Conservation (phyloP, 2,329 filamentous ascomycete genomes). For the Microcyclospora tardicrescens region DNA sequence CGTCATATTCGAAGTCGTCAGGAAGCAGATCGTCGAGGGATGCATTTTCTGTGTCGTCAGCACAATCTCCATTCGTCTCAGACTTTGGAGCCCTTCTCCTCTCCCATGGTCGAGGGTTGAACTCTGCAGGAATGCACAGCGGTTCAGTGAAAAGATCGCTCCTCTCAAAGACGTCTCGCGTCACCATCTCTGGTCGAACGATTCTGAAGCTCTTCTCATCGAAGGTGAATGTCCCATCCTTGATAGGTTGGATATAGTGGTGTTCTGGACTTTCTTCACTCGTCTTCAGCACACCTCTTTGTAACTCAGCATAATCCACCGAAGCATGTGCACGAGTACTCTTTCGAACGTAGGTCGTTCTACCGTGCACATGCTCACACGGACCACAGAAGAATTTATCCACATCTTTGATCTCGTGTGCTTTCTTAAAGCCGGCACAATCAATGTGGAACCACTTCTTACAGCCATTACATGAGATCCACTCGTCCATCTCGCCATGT, state of each 20-base stretch:
- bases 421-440: slow-evolving; percentile 53
- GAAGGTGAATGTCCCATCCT: slow-evolving; percentile 50
- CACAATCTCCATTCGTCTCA: not conserved
- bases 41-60: slow-evolving; percentile 14
- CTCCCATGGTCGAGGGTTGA: slow-evolving; percentile 42
- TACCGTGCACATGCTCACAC: slow-evolving; percentile 47
- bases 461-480: slow-evolving; percentile 57
- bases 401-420: slow-evolving; percentile 50
- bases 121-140: slow-evolving; percentile 50
- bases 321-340: slow-evolving; percentile 51
- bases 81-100: not conserved
- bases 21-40: slow-evolving; percentile 12
- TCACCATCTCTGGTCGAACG: slow-evolving; percentile 50
- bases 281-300: slow-evolving; percentile 52
- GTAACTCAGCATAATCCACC: slow-evolving; percentile 56
- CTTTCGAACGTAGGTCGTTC: slow-evolving; percentile 54
- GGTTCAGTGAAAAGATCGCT: slow-evolving; percentile 52
- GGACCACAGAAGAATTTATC: slow-evolving; percentile 54
- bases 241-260: slow-evolving; percentile 55
- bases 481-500: slow-evolving; percentile 41
- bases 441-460: slow-evolving; percentile 56
- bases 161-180: slow-evolving; percentile 49
- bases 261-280: slow-evolving; percentile 52
- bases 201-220: slow-evolving; percentile 50
- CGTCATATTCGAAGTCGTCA: slow-evolving; percentile 36